phyloP scores from a whole-genome alignment of 2,329 filamentous ascomycete species.

The Grosmannia clavigera region DNA sequence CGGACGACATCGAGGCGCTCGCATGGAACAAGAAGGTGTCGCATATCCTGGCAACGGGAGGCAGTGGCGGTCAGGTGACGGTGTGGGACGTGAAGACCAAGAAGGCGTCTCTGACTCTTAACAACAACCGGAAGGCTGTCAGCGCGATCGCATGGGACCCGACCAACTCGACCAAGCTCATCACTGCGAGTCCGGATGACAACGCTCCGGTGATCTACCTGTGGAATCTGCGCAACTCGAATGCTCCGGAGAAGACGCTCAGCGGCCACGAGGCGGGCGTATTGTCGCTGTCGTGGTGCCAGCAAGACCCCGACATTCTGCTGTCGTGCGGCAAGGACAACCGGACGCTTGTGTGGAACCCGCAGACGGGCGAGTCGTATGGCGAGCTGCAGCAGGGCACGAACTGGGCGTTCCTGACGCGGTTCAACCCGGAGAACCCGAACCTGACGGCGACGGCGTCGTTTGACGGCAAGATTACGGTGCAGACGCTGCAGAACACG shows the following conservation, averaged over 20 bases:
- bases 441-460: slow-evolving; percentile 88
- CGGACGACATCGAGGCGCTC: slow-evolving; percentile 89
- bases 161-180: slow-evolving; percentile 82
- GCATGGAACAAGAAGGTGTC: slow-evolving; percentile 98
- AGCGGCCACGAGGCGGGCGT: slow-evolving; percentile 92
- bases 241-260: slow-evolving; percentile 79
- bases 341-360: slow-evolving; percentile 90
- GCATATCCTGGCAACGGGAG: slow-evolving; percentile 90
- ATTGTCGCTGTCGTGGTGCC: slow-evolving; percentile 88
- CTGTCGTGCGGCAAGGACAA: slow-evolving; percentile 96
- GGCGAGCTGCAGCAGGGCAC: slow-evolving; percentile 95
- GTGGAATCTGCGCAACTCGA: slow-evolving; percentile 94
- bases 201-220: slow-evolving; percentile 76
- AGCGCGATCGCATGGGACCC: slow-evolving; percentile 97
- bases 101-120: slow-evolving; percentile 91
- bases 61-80: slow-evolving; percentile 86
- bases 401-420: slow-evolving; percentile 98
- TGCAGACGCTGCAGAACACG: slow-evolving; percentile 91
- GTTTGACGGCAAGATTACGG: slow-evolving; percentile 89
- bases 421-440: slow-evolving; percentile 88
- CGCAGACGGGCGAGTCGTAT: slow-evolving; percentile 73
- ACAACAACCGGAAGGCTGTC: slow-evolving; percentile 88
- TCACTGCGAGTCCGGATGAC: slow-evolving; percentile 86
- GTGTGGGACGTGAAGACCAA: slow-evolving; percentile 98
- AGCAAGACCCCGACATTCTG: slow-evolving; percentile 76